Percentiles rank a stretch among this genome's conserved stretches.
Conservation (phyloP, 2,329 filamentous ascomycete genomes). For the Westerdykella ornata region DNA sequence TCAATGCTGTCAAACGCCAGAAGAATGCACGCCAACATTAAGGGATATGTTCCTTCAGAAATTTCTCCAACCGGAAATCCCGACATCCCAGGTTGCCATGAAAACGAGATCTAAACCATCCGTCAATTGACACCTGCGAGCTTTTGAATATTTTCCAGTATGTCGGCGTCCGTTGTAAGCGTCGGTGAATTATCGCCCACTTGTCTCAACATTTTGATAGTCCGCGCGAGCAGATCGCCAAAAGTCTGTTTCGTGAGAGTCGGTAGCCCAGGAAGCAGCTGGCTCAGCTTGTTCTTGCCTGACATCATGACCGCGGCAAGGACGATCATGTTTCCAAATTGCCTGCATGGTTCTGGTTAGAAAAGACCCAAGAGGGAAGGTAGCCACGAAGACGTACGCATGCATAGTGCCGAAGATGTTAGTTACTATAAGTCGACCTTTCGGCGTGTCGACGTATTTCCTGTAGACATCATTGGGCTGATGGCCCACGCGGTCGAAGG, state of each 20-base stretch:
- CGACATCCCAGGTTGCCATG: too few species aligned
- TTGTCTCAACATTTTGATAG: conserved; percentile 67
- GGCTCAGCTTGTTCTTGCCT: conserved; percentile 12
- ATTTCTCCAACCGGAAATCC: too few species aligned
- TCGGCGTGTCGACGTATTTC: conserved; percentile 51
- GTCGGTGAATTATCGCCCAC: conserved; percentile 69
- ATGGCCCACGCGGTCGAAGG: conserved; percentile 60
- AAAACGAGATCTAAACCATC: too few species aligned
- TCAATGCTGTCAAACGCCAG: background rate
- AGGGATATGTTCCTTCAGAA: too few species aligned
- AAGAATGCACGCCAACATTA: background rate
- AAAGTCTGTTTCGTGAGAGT: conserved; percentile 23
- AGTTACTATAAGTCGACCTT: conserved; percentile 71
- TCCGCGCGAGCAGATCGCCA: conserved; percentile 39
- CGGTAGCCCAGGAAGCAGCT: conserved; percentile 26
- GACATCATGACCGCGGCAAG: conserved; percentile 74
- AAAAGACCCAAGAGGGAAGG: too few species aligned
- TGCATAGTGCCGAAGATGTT: conserved; percentile 94
- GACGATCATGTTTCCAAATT: conserved; percentile 96
- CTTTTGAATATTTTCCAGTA: conserved; percentile 50
- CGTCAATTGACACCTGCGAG: background rate
- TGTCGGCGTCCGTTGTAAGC: conserved; percentile 64
- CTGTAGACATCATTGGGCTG: conserved; percentile 18
- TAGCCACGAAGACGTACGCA: conserved; percentile 60
- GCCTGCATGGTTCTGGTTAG: conserved; percentile 46